phyloP scores from a whole-genome alignment of 257 asterid species.

The Ajuga chamaepitys region DNA sequence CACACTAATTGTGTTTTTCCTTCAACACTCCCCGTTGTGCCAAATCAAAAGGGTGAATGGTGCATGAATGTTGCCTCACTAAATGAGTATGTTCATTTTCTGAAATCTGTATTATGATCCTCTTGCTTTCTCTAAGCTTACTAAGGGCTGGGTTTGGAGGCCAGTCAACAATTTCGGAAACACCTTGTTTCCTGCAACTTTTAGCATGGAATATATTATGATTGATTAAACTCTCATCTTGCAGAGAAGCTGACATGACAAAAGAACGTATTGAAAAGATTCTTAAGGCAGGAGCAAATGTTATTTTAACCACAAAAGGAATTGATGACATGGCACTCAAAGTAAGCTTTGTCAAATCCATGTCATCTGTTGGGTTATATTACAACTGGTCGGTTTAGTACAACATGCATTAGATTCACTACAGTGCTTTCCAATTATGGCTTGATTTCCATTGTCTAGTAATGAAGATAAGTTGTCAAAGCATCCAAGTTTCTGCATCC shows the following conservation, averaged over 20 bases:
- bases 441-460: not conserved
- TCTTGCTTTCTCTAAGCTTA: not conserved
- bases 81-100: not conserved
- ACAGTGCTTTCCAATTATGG: not conserved
- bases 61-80: no score
- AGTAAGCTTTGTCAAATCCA: slow-evolving; percentile 25
- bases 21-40: no score
- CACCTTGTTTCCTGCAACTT: not conserved
- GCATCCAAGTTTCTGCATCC: not conserved
- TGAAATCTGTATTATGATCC: not conserved
- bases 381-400: not conserved
- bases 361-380: not conserved
- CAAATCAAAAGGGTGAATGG: no score
- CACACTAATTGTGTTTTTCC: not conserved
- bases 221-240: slow-evolving; percentile 1
- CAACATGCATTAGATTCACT: not conserved
- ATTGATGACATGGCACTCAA: slow-evolving; percentile 92
- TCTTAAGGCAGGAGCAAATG: slow-evolving; percentile 84
- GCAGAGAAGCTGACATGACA: slow-evolving; percentile 83
- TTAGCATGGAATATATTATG: not conserved
- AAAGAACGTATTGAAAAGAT: slow-evolving; percentile 76
- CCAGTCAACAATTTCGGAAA: no score
- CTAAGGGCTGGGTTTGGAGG: not conserved
- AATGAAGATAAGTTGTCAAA: not conserved
- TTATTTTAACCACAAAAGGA: slow-evolving; percentile 69